Evolutionary conservation across 352 stramenopile genomes (phyloP), one percentile per base, ranked within the genome.

Genomic region (Phytophthora meadii): DNA sequence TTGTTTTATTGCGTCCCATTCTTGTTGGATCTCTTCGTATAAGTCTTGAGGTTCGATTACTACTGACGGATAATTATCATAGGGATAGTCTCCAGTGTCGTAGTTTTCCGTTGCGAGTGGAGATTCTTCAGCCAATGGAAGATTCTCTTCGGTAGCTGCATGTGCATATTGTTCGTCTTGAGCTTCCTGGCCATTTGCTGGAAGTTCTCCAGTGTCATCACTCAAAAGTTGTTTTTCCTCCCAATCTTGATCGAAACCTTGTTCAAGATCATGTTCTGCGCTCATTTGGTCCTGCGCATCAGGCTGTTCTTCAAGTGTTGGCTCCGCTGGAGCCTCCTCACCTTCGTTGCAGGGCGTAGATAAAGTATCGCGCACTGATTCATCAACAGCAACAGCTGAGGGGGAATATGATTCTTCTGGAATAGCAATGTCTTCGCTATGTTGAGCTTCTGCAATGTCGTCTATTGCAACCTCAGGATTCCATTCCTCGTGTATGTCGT

Each of bases 11-110:
- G 14, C 34, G 40, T 57, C 9, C 15, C 12, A 19, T 48, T 54
- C 42, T 51, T 56, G 34, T 19, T 62, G n/a, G 40, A 5, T n/a
- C 9, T 48, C 25, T 3, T 59, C 12, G 58, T 36, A 42, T 11
- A 5, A 10, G n/a, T 53, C 45, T 24, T 42, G 45, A 44, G 36
- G 2, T 52, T 57, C 34, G 34, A 37, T 27, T 22, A 45, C 52
- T 47, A 2, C 3, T 53, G 36, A 46, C 24, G 19, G 3, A 15
- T 41, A 50, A 54, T 40, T 24, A 5, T 36, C 34, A 22, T 53
- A 22, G 22, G 46, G 12, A 47, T 47, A 54, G 0, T 14, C 46
- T 37, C 25, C 37, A 64, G n/a, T 11, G 25, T 52, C 45, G 25
- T 55, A 24, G 17, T 3, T 30, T 28, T 65, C 37, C 14, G n/a